A percentile compares a stretch with the other conserved stretches of the same genome.
Conservation (phyloP, 2,329 filamentous ascomycete genomes). For the Aurifilum marmelostoma region DNA sequence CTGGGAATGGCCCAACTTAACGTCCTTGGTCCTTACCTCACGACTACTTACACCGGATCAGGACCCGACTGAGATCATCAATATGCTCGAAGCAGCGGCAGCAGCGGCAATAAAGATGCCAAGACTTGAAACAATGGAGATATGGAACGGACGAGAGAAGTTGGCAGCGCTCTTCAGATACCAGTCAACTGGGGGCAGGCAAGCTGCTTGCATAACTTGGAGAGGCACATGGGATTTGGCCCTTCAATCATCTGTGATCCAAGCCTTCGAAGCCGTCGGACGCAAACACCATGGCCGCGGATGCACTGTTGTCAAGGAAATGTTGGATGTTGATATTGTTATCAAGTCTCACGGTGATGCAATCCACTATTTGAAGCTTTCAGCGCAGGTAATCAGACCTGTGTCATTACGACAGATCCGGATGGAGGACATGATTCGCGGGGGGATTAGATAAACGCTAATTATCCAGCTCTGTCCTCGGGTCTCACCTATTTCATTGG, state of each 20-base stretch:
- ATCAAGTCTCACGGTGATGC: constrained; percentile 38
- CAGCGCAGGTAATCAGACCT: constrained; percentile 37
- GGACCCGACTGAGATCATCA: constrained; percentile 31
- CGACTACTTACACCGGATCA: constrained; percentile 34
- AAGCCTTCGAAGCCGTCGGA: constrained; percentile 38
- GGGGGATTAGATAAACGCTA: no score
- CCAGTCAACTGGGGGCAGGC: constrained; percentile 26
- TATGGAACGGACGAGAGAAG: constrained; percentile 40
- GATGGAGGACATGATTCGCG: constrained; percentile 34
- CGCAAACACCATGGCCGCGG: constrained; percentile 30
- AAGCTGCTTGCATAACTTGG: constrained; percentile 34
- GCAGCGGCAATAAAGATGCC: constrained; percentile 38
- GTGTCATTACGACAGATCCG: constrained; percentile 41
- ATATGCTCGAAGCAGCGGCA: constrained; percentile 34
- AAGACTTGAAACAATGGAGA: constrained; percentile 40
- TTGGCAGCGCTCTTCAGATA: constrained; percentile 39
- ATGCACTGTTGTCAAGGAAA: constrained; percentile 32
- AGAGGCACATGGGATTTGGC: constrained; percentile 38
- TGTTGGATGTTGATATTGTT: constrained; percentile 34
- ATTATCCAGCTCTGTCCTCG: no score
- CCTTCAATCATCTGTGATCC: constrained; percentile 32
- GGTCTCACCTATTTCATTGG: no score
- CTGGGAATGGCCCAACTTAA: constrained; percentile 39
- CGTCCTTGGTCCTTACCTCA: constrained; percentile 41
- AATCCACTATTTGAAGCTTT: constrained; percentile 37